Evolutionary conservation across 805 yeast species (phyloP).

Genomic region (Blastobotrys chiropterorum): DNA sequence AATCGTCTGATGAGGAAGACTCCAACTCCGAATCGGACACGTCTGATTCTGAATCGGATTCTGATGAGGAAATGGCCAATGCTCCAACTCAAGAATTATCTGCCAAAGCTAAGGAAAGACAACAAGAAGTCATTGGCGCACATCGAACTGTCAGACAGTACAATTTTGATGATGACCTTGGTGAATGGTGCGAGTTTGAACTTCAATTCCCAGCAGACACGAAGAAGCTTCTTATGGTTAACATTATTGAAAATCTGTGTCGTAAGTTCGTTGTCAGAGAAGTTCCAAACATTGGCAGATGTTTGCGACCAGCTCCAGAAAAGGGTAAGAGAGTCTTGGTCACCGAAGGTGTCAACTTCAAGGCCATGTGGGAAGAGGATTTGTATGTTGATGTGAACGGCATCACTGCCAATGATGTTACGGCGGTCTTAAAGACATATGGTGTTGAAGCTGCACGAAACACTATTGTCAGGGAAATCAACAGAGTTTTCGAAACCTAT

Average conservation of each 20-base stretch:
- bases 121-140: conserved; percentile 67
- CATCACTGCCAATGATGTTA: conserved; percentile 86
- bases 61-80: conserved; percentile 36
- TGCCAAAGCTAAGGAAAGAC: conserved; percentile 73
- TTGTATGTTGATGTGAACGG: conserved; percentile 86
- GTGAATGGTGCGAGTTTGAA: conserved; percentile 90
- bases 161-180: conserved; percentile 82
- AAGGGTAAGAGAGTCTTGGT: conserved; percentile 70
- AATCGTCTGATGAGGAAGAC: conserved; percentile 29
- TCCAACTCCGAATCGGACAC: conserved; percentile 26
- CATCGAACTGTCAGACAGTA: conserved; percentile 71
- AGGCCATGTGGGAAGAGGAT: conserved; percentile 97
- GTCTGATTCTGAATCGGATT: conserved; percentile 36
- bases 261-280: conserved; percentile 88
- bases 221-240: conserved; percentile 93
- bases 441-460: conserved; percentile 99
- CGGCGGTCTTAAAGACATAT: conserved; percentile 81
- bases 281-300: conserved; percentile 84
- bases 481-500: conserved; percentile 91
- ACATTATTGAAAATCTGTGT: conserved; percentile 88
- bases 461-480: conserved; percentile 92
- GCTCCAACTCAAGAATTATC: conserved; percentile 33
- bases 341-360: conserved; percentile 97
- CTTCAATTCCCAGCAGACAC: conserved; percentile 77
- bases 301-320: conserved; percentile 67